Evolutionary conservation across 495 filamentous ascomycete genomes (phyloP).

Genomic region (Aspergillus incahuasiensis): DNA sequence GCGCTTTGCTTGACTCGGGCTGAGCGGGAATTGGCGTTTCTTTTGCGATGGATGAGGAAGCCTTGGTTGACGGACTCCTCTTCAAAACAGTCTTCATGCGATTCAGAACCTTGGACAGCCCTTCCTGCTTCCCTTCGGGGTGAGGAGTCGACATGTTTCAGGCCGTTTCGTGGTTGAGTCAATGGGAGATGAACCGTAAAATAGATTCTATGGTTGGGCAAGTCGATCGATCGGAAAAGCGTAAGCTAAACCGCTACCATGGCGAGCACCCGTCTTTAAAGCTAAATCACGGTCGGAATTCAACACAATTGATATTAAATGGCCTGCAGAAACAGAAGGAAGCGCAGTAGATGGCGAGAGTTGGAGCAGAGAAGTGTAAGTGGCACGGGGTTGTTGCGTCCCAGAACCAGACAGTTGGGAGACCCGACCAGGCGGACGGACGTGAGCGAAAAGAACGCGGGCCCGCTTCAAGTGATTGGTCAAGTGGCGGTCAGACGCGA

Average conservation of each 20-base stretch:
- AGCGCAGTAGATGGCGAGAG: neutral
- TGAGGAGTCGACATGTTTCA: constrained; percentile 27
- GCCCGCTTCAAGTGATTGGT: constrained; percentile 17
- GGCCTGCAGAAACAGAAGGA: neutral
- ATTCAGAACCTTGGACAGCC: constrained; percentile 57
- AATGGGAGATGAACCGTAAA: neutral
- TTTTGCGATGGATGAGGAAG: constrained; percentile 20
- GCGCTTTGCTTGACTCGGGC: constrained; percentile 11
- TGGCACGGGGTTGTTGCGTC: constrained; percentile 21
- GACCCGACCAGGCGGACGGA: constrained; percentile 17
- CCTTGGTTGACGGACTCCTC: constrained; percentile 44
- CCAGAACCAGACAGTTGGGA: constrained; percentile 27
- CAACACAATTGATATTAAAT: neutral
- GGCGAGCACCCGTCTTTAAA: neutral
- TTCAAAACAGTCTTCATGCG: constrained; percentile 61
- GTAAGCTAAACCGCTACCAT: neutral
- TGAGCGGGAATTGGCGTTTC: constrained; percentile 1
- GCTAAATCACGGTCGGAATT: neutral
- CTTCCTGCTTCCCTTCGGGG: constrained; percentile 53
- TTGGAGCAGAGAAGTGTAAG: constrained; percentile 8
- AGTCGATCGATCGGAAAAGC: neutral
- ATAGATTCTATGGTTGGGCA: neutral
- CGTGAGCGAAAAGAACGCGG: constrained; percentile 14
- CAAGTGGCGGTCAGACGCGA: constrained; percentile 17
- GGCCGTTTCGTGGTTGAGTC: neutral